Conservation (phyloP, 257 asterid genomes). For the Galeopsis tetrahit region DNA sequence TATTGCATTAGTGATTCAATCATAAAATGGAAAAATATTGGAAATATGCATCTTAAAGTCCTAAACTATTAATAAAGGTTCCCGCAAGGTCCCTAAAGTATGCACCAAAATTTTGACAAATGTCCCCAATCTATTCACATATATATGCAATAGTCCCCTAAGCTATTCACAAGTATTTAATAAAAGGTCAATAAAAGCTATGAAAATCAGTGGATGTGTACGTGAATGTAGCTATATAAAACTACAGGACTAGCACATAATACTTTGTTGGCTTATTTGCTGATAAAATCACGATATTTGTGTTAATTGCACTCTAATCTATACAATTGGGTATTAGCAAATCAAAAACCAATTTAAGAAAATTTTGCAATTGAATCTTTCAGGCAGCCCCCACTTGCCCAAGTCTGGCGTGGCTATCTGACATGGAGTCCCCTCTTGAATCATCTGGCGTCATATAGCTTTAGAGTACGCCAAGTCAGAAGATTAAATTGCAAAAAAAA, state of each 20-base stretch:
- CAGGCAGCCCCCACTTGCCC: too few relatives aligned
- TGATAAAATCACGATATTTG: too few relatives aligned
- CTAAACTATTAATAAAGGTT: background rate
- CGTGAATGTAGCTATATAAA: background rate
- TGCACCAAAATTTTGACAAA: background rate
- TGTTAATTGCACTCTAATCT: too few relatives aligned
- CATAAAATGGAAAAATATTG: background rate
- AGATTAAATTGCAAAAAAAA: too few relatives aligned
- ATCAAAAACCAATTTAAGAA: too few relatives aligned
- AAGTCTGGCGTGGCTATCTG: too few relatives aligned
- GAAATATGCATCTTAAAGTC: background rate
- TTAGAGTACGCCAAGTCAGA: too few relatives aligned
- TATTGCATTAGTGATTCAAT: background rate
- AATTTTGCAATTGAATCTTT: too few relatives aligned
- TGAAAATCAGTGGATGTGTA: background rate
- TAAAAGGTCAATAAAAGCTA: background rate
- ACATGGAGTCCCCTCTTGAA: too few relatives aligned
- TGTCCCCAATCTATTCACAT: background rate
- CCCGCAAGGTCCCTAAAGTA: background rate
- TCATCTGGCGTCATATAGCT: too few relatives aligned
- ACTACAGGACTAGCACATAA: background rate
- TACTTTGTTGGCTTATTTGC: background rate
- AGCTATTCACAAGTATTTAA: background rate
- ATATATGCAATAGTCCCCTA: background rate
- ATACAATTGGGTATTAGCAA: too few relatives aligned